These are phyloP conservation scores for Diutina rugosa DNA, from an alignment of 1,139 yeast species.

Conservation along the genomic window DNA sequence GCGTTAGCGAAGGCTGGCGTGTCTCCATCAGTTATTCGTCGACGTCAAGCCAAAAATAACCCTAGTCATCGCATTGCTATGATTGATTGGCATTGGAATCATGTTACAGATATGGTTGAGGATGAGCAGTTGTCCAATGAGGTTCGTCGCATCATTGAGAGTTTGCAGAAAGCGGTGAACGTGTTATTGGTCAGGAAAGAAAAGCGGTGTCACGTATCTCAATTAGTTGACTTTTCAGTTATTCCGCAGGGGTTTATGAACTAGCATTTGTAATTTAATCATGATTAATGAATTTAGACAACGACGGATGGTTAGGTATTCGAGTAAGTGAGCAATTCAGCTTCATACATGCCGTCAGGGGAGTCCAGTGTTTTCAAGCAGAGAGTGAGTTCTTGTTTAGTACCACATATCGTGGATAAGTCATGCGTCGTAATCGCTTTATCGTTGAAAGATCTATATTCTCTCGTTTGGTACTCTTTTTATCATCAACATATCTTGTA, in stretches of 20 bases:
- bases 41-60: constrained; percentile 42
- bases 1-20: constrained; percentile 15
- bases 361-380: too few species aligned
- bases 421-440: too few species aligned
- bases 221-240: constrained; percentile 2
- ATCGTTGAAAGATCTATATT: too few species aligned
- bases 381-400: too few species aligned
- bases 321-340: too few species aligned
- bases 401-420: too few species aligned
- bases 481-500: too few species aligned
- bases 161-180: constrained; percentile 20
- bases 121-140: constrained; percentile 8
- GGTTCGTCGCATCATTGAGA: constrained; percentile 13
- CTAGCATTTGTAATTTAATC: not conserved
- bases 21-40: constrained; percentile 32
- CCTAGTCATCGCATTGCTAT: constrained; percentile 86
- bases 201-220: constrained; percentile 10
- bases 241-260: not conserved
- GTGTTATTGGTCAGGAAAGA: constrained; percentile 27
- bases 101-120: constrained; percentile 11
- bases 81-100: constrained; percentile 82
- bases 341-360: too few species aligned
- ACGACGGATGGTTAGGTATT: not conserved
- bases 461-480: too few species aligned
- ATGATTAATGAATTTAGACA: not conserved